Evolutionary conservation across 345 rosid species (phyloP).

Genomic region (Abelmoschus esculentus): DNA sequence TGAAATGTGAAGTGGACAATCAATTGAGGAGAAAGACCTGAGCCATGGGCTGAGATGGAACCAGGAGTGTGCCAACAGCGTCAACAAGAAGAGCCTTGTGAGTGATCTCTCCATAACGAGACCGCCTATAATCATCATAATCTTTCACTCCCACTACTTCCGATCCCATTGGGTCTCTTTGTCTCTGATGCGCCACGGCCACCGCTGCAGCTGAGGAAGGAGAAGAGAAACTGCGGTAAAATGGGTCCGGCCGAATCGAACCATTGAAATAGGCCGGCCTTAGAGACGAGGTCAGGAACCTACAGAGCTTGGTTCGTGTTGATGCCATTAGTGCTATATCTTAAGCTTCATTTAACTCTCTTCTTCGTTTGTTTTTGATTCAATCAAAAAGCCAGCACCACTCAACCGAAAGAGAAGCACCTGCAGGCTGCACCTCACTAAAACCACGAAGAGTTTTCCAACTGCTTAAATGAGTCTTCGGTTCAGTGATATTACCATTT

Average conservation of each 20-base stretch:
- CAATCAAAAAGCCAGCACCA: background rate
- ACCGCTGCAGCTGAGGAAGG: conserved; percentile 14
- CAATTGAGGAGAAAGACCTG: conserved; percentile 35
- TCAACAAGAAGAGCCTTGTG: conserved; percentile 87
- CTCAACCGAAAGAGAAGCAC: background rate
- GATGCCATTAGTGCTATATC: conserved; percentile 21
- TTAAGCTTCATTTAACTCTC: conserved; percentile 5
- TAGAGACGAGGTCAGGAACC: conserved; percentile 12
- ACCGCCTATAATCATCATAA: conserved; percentile 72
- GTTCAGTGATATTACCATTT: background rate
- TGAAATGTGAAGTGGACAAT: background rate
- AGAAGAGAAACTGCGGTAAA: conserved; percentile 23
- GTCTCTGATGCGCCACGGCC: conserved; percentile 18
- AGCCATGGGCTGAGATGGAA: conserved; percentile 96
- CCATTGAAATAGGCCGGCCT: conserved; percentile 1
- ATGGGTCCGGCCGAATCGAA: conserved; percentile 8
- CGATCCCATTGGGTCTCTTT: conserved; percentile 22
- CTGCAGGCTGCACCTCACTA: too few relatives aligned
- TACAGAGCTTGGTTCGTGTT: conserved; percentile 19
- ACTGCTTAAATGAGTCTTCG: background rate
- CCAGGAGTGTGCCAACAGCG: conserved; percentile 84
- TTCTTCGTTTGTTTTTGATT: background rate
- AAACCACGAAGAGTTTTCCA: background rate
- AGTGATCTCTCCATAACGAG: conserved; percentile 72
- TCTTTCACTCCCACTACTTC: conserved; percentile 39